Conservation (phyloP, 805 yeast species). For the Hanseniaspora meyeri region DNA sequence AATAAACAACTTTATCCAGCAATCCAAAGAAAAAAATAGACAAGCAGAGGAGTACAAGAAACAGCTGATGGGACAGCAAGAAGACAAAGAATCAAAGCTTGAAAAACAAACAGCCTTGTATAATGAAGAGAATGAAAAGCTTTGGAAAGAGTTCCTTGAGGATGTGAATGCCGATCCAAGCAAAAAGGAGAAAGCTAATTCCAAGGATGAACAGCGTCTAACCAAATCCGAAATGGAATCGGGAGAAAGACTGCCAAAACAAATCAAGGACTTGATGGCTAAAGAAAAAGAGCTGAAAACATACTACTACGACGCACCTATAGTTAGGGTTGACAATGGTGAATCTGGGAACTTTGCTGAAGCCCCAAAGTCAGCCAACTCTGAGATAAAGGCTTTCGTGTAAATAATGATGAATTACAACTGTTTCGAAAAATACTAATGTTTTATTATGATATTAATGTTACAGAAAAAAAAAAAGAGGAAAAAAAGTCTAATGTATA, state of each 20-base stretch:
- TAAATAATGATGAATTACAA: slow-evolving; percentile 15
- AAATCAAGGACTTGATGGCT: slow-evolving; percentile 23
- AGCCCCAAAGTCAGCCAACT: background rate
- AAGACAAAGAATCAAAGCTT: background rate
- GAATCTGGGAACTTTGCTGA: slow-evolving; percentile 13
- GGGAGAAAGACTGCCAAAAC: slow-evolving; percentile 27
- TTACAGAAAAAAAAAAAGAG: background rate
- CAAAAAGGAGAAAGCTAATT: slow-evolving; percentile 15
- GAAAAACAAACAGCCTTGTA: background rate
- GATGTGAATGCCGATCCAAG: slow-evolving; percentile 19
- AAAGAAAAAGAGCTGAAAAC: slow-evolving; percentile 13
- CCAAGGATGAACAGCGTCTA: slow-evolving; percentile 20
- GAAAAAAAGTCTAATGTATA: background rate
- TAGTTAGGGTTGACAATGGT: slow-evolving; percentile 9
- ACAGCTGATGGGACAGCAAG: slow-evolving; percentile 1
- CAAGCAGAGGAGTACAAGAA: slow-evolving; percentile 21
- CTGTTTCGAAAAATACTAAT: no score
- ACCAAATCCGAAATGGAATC: slow-evolving; percentile 24
- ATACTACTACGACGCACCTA: slow-evolving; percentile 9
- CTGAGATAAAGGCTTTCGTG: slow-evolving; percentile 27
- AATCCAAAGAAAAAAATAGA: slow-evolving; percentile 16
- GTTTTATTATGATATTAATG: background rate
- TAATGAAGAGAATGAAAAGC: background rate
- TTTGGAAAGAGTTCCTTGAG: slow-evolving; percentile 3
- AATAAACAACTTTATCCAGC: slow-evolving; percentile 19